Base-by-base conservation (phyloP, 345 rosid genomes). In the Hibiscus tridactylites region DNA sequence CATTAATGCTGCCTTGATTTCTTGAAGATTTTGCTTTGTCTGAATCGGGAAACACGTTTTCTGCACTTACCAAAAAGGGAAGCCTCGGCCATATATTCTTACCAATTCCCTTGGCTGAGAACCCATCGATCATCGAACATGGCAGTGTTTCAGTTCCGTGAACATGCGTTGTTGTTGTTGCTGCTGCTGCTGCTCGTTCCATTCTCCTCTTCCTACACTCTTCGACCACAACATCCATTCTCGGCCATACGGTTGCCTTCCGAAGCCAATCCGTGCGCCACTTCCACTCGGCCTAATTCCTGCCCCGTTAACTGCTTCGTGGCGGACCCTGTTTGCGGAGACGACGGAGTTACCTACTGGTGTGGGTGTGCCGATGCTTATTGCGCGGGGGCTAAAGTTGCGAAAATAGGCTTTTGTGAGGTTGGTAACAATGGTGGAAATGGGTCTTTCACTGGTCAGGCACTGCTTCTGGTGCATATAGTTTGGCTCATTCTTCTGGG, bases 311-410 rank as follows among this genome's bases (percentile, higher is more conserved):
- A 82, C 19, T 96, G 99, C 78, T 96, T 96, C 75, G 77, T 90
- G 35, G 77, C 91, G 2, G 93, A 92, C 63, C 99, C 98, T n/a
- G 99, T 92, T 29, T 96, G 99, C 56, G 97, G 98, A 4, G 88
- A 73, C 26, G 84, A 92, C 66, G 90, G 96, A 21, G 88, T 88
- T 71, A 96, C 97, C 37, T 96, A 96, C 76, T 96, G 98, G 98
- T 96, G 99, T 71, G 99, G 99, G 21, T 92, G 99, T 70, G 74
- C 83, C 6, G 93, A 96, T 56, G 99, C 99, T 16, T 68, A 66
- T 64, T 96, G 99, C 39, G 79, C 82, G 6, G 96, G 96, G 6
- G 82, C 79, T 78, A 61, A 77, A 29, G 98, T 91, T 4, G 83
- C 82, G 0, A 92, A 89, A 74, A 68, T 62, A 39, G 98, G 98